A percentile compares a stretch with the other conserved stretches of the same genome.
Evolutionary conservation across 306 rosid genomes (phyloP).

Genomic region (Corylus avellana): DNA sequence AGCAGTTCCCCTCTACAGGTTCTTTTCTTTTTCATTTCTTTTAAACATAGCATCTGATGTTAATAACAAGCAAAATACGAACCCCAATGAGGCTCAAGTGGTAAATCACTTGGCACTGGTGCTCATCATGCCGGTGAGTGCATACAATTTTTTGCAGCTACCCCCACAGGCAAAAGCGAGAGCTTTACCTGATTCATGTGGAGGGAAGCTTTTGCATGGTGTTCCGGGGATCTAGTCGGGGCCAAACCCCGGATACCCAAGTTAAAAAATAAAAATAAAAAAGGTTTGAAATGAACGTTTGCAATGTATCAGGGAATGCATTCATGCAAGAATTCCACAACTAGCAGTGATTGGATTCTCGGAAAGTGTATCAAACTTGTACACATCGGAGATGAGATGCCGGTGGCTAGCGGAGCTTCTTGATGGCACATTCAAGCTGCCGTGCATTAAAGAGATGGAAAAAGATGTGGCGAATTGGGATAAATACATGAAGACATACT

Average conservation of each 20-base stretch:
- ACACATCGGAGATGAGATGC: constrained; percentile 66
- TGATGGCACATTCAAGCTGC: constrained; percentile 51
- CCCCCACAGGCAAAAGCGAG: too few relatives aligned
- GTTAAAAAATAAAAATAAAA: too few relatives aligned
- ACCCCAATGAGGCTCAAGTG: too few relatives aligned
- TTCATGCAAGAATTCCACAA: constrained; percentile 49
- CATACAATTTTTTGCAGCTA: too few relatives aligned
- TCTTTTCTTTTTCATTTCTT: not conserved
- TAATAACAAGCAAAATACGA: not conserved
- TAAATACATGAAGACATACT: constrained; percentile 29
- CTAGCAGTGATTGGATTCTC: constrained; percentile 54
- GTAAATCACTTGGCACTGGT: too few relatives aligned
- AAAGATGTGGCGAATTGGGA: constrained; percentile 52
- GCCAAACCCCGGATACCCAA: too few relatives aligned
- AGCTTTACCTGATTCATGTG: too few relatives aligned
- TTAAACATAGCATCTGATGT: not conserved
- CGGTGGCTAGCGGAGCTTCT: constrained; percentile 68
- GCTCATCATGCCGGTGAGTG: too few relatives aligned
- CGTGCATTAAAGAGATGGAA: constrained; percentile 63
- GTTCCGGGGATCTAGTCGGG: too few relatives aligned
- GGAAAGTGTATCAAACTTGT: constrained; percentile 43
- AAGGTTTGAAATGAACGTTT: not conserved
- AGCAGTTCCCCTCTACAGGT: constrained; percentile 63
- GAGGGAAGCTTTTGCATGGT: too few relatives aligned
- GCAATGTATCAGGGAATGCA: constrained; percentile 32